A percentile compares a stretch with the other conserved stretches of the same genome.
These are phyloP conservation scores for Schizosaccharomyces versatilis DNA, from an alignment of 1,139 yeast genomes.

Conservation along the genomic window DNA sequence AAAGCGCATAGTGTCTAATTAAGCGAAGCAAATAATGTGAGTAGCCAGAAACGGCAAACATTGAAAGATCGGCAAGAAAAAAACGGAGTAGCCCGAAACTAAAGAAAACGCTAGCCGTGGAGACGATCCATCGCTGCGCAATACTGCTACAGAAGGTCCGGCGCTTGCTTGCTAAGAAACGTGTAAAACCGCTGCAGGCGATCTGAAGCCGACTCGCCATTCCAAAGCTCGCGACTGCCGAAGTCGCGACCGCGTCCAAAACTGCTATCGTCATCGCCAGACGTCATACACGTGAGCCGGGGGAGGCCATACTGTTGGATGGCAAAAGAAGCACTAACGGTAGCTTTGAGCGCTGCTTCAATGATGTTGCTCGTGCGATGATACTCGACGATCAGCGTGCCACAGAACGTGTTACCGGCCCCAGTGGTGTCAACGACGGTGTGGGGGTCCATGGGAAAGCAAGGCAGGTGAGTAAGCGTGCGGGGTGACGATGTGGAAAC, in stretches of 20 bases:
- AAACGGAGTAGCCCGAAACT: too few relatives aligned
- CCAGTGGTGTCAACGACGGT: constrained; percentile 75
- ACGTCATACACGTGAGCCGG: background rate
- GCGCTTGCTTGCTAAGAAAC: background rate
- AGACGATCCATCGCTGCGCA: too few relatives aligned
- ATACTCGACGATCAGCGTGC: constrained; percentile 50
- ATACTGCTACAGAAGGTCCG: too few relatives aligned
- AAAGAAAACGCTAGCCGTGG: too few relatives aligned
- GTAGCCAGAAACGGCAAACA: too few relatives aligned
- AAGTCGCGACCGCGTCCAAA: too few relatives aligned
- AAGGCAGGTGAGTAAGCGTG: background rate
- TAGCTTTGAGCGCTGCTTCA: constrained; percentile 4
- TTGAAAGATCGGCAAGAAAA: too few relatives aligned
- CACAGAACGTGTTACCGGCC: constrained; percentile 77
- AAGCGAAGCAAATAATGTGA: too few relatives aligned
- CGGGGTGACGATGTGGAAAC: background rate
- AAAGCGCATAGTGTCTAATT: too few relatives aligned
- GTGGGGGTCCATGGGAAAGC: constrained; percentile 19
- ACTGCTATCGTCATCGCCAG: background rate
- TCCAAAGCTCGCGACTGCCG: constrained; percentile 5
- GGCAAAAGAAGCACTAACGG: constrained; percentile 6
- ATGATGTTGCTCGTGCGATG: constrained; percentile 1
- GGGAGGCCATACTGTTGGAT: constrained; percentile 9
- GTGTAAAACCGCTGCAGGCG: background rate
- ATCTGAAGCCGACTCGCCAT: constrained; percentile 4